Evolutionary conservation across 2,329 filamentous ascomycete genomes (phyloP), one percentile per base, ranked within the genome.

Genomic region (Pseudogymnoascus sp.): DNA sequence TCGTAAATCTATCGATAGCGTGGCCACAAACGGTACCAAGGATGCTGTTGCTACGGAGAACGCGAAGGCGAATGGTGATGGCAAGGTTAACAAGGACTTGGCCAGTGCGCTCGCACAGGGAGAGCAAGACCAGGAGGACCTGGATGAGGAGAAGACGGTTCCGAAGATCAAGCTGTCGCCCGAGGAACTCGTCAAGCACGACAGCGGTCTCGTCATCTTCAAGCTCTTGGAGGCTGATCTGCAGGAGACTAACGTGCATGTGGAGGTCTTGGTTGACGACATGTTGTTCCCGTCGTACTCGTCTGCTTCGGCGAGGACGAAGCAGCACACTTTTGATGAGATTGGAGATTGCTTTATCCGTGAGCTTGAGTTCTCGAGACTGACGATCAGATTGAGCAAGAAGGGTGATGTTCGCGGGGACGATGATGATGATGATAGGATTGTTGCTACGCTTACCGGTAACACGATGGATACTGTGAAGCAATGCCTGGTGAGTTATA

Each of bases 271-370:
- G 66, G 94, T 97, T 74, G 94, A 99, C 74, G 94, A 99, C 73
- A 92, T 94, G 83, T 84, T 91, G 33, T 97, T 94, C 77, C 89
- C 94, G 0, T 89, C 92, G 0, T 97, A 96, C 73, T 82, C 84
- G 1, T 95, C 92, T 10, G 86, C 89, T 0, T 91, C 86, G 67
- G 88, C 92, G 33, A 87, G 84, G 71, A 83, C 81, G 42, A 88
- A 82, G 69, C 78, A 81, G 10, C 83, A 87, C 72, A 89, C 84
- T 61, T 91, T 97, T 75, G 90, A 94, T 69, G 94, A 99, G 76
- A 92, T 92, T 71, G 92, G 93, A 59, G 94, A 99, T 75, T 94
- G 92, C 62, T 92, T 99, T 76, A 90, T 99, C 65, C 91, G 94
- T 66, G 94, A 99, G 75, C 82, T 99, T n/a, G 95, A 99, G 67